Base-by-base conservation (phyloP, 768 basidiomycete species). In the Macrolepiota fuliginosa region DNA sequence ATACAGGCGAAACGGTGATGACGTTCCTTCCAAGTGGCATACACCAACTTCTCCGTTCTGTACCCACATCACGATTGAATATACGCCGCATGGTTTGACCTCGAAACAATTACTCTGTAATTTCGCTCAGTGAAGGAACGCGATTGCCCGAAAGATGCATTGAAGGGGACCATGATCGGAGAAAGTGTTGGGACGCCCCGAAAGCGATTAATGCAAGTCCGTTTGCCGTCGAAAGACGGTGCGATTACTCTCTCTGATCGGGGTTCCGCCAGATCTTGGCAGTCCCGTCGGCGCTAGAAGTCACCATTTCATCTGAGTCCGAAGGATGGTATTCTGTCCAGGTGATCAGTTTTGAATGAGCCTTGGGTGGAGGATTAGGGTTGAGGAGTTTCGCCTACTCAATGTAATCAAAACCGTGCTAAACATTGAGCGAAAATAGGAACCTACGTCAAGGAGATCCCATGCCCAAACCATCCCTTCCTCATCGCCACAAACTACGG, bases 281-380 rank as follows among this genome's bases (percentile, higher is more conserved):
- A 7, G 88, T 90, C 17, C 96, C 95, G 71, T 98, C 96, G 19
- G 91, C 90, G 68, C 94, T 92, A 1, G 94, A 88, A 2, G 94
- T 96, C 47, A 95, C 74, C 83, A 97, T 83, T 72, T 97, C 94
- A 17, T 85, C 85, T 5, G 84, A 80, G 58, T 94, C 89, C 22
- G 78, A 82, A 7, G 93, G 94, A 74, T 96, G 92, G 66, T 94
- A 86, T 74, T 96, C 94, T 1, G 92, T 87, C 93, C 95, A 97
- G 11, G 92, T 92, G 54, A 97, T 87, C 29, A 91, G 82, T 71
- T 91, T 94, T 42, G 87, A 79, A 70, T 98, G 96, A 1, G 83
- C 85, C 69, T 87, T 85, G 27, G 85, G 87, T 9, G 92, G 92
- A 45, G 90, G 90, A 62, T 86, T 87, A 27, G 88, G 89, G 58